Evolutionary conservation across 306 rosid genomes (phyloP), one percentile per base, ranked within the genome.

Genomic region (Pachyrhizus erosus): DNA sequence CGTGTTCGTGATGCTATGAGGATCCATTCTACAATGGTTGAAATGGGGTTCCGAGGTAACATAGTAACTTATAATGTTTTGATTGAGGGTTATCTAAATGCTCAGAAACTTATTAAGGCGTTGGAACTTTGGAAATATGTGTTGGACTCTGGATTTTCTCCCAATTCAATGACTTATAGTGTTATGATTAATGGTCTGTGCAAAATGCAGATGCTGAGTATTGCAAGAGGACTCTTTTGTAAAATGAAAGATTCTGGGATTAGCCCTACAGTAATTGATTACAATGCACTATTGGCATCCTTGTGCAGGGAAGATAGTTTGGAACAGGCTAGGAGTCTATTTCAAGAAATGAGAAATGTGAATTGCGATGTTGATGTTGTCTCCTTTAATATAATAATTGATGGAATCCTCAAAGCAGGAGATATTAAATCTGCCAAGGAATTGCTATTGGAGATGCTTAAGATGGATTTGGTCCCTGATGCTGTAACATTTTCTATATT

Each of bases 151-250:
- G 93, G 97, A 61, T 33, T 86, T 73, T 84, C 72, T 75, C 96
- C 92, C 12, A 84, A 93, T 54, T 71, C 92, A 42, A 6, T 43
- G 66, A 92, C 97, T 7, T 92, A 81, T 17, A 82, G 90, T 80
- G 49, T 91, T 40, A 82, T 93, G 87, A 91, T 96, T 57, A 86
- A 82, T 86, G 99, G 99, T 76, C 84, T 96, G 70, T 96, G 99
- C 89, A 89, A 90, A 83, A 88, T 85, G 89, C 91, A 88, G 43
- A 81, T 93, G 82, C 83, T 89, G 57, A 86, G 79, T 24, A 51
- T 96, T 67, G 99, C 96, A 54, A 93, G 80, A 86, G 99, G 98
- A 67, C 84, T 96, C 70, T 86, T 95, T 67, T 43, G 20, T 75
- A 92, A 89, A 78, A 88, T 54, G 86, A 87, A 80, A 82, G 85